phyloP scores from a whole-genome alignment of 495 filamentous ascomycete genomes.

The Aspergillus cristatus region DNA sequence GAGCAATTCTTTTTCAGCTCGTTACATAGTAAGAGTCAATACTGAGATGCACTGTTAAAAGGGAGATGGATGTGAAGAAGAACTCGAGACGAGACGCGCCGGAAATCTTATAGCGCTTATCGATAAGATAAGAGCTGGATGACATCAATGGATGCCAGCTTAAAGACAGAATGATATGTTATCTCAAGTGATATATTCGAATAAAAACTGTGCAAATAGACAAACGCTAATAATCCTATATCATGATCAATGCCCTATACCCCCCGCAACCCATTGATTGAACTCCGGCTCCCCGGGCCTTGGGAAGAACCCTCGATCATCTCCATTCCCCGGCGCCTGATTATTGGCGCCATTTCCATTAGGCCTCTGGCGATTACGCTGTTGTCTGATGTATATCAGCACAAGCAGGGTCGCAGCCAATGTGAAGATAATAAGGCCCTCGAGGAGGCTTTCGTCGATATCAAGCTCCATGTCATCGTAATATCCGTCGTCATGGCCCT shows the following conservation, averaged over 20 bases:
- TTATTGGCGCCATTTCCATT: constrained; percentile 31
- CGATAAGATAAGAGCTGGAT: constrained; percentile 3
- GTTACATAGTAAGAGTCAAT: no score
- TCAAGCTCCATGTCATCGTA: constrained; percentile 53
- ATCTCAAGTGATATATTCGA: no score
- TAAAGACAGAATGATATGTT: constrained; percentile 1
- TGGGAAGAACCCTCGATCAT: constrained; percentile 62
- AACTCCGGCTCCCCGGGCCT: constrained; percentile 63
- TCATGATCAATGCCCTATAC: constrained; percentile 54
- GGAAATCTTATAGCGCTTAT: background rate
- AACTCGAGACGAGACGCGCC: background rate
- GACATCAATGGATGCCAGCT: background rate
- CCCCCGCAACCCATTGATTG: constrained; percentile 65
- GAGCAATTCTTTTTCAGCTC: no score
- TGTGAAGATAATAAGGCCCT: constrained; percentile 75
- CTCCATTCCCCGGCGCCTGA: constrained; percentile 27
- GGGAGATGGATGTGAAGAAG: background rate
- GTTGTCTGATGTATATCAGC: constrained; percentile 75
- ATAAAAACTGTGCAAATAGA: no score
- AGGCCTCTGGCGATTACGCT: constrained; percentile 53
- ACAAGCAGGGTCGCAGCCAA: constrained; percentile 65
- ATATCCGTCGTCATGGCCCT: constrained; percentile 52
- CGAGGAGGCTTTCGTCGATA: constrained; percentile 67
- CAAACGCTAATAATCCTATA: background rate
- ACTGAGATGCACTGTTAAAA: background rate